Evolutionary conservation across 2,329 filamentous ascomycete genomes (phyloP).

Genomic region (Scleromitrula shiraiana): DNA sequence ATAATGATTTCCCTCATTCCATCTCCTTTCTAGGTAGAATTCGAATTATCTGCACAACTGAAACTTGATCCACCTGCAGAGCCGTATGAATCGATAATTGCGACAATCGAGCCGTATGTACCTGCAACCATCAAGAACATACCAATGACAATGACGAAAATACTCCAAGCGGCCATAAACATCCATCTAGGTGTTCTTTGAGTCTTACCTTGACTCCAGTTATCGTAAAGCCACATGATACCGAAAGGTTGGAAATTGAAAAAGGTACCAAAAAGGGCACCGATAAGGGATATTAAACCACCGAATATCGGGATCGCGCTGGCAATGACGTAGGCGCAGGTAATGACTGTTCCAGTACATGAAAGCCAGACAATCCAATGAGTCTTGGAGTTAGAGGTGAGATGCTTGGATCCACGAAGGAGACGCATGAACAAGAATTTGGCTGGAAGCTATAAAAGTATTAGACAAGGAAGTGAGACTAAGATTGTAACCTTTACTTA

Average conservation of each 20-base stretch:
- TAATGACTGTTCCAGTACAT: constrained; percentile 35
- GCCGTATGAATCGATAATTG: not conserved
- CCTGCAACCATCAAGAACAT: constrained; percentile 3
- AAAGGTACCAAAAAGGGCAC: constrained; percentile 2
- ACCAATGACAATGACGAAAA: not conserved
- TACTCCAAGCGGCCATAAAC: constrained; percentile 3
- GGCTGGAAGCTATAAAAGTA: constrained; percentile 25
- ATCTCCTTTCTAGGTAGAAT: too few species aligned
- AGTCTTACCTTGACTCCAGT: not conserved
- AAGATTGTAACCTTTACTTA: constrained; percentile 23
- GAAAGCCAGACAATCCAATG: constrained; percentile 46
- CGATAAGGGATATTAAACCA: constrained; percentile 19
- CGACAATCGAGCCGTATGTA: constrained; percentile 2
- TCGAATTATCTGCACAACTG: not conserved
- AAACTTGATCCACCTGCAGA: not conserved
- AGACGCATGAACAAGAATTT: constrained; percentile 51
- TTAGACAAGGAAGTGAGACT: not conserved
- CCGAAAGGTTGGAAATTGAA: constrained; percentile 4
- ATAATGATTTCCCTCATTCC: too few species aligned
- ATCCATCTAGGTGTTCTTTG: not conserved
- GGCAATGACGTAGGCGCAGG: constrained; percentile 42
- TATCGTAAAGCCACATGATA: constrained; percentile 6
- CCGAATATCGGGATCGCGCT: constrained; percentile 49
- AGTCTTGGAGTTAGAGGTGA: constrained; percentile 42
- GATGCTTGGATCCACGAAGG: constrained; percentile 41